phyloP scores from a whole-genome alignment of 164 flowering plant genomes.

The Brasenia schreberi region DNA sequence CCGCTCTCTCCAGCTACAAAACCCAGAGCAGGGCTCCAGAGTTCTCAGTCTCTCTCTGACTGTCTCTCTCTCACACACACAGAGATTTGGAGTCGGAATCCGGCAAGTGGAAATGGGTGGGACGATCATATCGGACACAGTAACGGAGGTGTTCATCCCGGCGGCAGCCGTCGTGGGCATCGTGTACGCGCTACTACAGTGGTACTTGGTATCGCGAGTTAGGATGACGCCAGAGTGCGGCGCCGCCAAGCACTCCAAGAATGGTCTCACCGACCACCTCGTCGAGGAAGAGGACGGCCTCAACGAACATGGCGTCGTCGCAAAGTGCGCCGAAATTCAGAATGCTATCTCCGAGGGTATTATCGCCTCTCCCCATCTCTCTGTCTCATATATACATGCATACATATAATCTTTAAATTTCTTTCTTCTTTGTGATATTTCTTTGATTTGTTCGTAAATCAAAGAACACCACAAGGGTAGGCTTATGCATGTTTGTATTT shows the following conservation, averaged over 20 bases:
- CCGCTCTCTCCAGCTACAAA: too few species aligned
- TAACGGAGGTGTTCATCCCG: slow-evolving; percentile 42
- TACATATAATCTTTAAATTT: too few species aligned
- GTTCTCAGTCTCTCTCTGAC: background rate
- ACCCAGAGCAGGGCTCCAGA: too few species aligned
- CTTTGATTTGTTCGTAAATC: too few species aligned
- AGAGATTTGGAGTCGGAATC: background rate
- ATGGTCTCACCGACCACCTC: slow-evolving; percentile 31
- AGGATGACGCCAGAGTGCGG: slow-evolving; percentile 26
- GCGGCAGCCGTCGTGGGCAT: slow-evolving; percentile 49
- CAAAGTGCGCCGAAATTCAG: slow-evolving; percentile 57
- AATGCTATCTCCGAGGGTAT: slow-evolving; percentile 57
- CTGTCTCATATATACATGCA: background rate
- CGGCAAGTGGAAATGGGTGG: slow-evolving; percentile 18
- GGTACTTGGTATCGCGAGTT: slow-evolving; percentile 36
- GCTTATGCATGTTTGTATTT: too few species aligned
- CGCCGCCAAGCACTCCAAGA: slow-evolving; percentile 15
- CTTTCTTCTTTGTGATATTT: too few species aligned
- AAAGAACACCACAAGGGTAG: too few species aligned
- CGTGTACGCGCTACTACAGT: slow-evolving; percentile 37
- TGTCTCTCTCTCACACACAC: background rate
- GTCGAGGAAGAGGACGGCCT: slow-evolving; percentile 62
- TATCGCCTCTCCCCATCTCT: background rate
- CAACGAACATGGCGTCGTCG: slow-evolving; percentile 48
- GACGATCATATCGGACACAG: slow-evolving; percentile 36